Conservation (phyloP, 257 asterid genomes). For the Nicotiana tabacum region DNA sequence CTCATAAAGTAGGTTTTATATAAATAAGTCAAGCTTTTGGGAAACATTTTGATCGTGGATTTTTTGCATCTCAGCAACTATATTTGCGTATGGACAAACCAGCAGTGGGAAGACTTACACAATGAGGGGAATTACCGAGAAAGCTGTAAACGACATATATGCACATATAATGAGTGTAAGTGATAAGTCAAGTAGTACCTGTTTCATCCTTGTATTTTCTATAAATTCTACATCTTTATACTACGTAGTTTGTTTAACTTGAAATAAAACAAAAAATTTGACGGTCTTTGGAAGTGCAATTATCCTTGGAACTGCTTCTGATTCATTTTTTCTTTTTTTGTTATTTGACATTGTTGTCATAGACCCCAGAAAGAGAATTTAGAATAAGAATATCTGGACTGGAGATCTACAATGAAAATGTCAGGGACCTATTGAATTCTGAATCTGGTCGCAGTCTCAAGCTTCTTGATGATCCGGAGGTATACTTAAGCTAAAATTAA, state of each 20-base stretch:
- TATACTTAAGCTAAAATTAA: conserved; percentile 18
- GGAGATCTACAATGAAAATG: conserved; percentile 90
- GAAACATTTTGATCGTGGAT: neutral
- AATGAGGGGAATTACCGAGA: conserved; percentile 88
- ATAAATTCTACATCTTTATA: neutral
- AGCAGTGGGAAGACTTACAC: conserved; percentile 98
- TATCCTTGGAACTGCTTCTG: neutral
- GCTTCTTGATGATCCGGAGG: conserved; percentile 96
- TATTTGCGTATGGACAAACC: conserved; percentile 96
- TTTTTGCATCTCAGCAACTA: conserved; percentile 64
- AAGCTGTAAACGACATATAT: conserved; percentile 88
- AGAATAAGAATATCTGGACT: conserved; percentile 80
- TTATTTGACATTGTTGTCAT: conserved; percentile 16
- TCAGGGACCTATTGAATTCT: conserved; percentile 75
- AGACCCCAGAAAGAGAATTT: conserved; percentile 94
- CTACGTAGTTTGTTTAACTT: neutral
- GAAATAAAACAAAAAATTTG: neutral
- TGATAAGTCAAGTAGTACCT: neutral
- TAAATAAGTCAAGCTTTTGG: neutral
- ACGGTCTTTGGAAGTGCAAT: neutral
- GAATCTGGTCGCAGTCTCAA: conserved; percentile 87
- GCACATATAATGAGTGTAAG: conserved; percentile 82
- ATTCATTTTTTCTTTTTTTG: neutral
- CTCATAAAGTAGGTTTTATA: neutral
- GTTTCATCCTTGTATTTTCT: neutral